phyloP scores from a whole-genome alignment of 1,284 basidiomycete genomes.

The Schizophyllum amplum region DNA sequence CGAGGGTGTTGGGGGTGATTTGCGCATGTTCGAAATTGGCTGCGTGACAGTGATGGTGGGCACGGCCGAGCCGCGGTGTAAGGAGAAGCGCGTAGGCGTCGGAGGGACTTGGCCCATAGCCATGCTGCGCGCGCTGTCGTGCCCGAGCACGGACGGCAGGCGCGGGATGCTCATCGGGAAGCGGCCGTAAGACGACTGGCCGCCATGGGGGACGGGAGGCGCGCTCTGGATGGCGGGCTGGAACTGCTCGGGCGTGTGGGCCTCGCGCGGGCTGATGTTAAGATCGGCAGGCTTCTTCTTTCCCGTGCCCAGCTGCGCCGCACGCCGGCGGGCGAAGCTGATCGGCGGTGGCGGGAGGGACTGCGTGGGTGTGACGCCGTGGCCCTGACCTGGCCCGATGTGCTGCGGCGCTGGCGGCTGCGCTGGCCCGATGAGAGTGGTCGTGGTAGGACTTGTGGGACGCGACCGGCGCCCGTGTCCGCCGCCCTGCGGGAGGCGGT shows the following conservation, averaged over 20 bases:
- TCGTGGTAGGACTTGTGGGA: background rate
- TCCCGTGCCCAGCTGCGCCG: constrained; percentile 42
- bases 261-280: constrained; percentile 59
- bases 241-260: constrained; percentile 42
- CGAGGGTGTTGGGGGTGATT: constrained; percentile 19
- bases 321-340: constrained; percentile 65
- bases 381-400: constrained; percentile 11
- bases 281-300: constrained; percentile 73
- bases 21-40: constrained; percentile 8
- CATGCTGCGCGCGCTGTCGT: constrained; percentile 36
- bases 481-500: background rate
- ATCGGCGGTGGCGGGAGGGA: constrained; percentile 57
- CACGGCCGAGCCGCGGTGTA: constrained; percentile 29
- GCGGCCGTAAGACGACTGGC: constrained; percentile 30
- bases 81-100: constrained; percentile 58
- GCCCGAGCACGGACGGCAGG: constrained; percentile 44
- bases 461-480: constrained; percentile 1
- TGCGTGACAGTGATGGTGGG: constrained; percentile 16
- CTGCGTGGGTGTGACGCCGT: constrained; percentile 21
- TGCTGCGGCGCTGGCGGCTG: constrained; percentile 2
- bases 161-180: constrained; percentile 60
- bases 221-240: constrained; percentile 67
- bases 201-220: constrained; percentile 52
- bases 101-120: constrained; percentile 54
- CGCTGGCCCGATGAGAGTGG: background rate